Base-by-base conservation (phyloP, 805 yeast species). In the Wickerhamiella occidentalis region DNA sequence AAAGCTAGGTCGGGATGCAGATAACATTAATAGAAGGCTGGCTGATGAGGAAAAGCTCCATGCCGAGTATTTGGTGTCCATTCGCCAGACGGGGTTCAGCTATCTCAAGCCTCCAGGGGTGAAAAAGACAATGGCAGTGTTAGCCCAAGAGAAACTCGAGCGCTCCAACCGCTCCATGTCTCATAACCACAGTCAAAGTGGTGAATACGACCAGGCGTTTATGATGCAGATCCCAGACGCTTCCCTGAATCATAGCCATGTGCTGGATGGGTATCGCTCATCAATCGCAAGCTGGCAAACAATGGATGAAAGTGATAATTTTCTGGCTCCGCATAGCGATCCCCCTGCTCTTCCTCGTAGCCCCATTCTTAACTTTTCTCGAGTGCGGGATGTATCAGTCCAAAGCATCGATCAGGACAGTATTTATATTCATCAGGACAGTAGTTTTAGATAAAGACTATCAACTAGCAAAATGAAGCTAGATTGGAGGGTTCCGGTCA, bases 71-170 rank as follows among this genome's bases (percentile, higher is more conserved):
- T 51, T 60, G 29, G 47, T 51, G 7, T 35, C 47, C 15, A 64
- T 77, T 26, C 65, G 73, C 6, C 66, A 66, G 3, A 56, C 72
- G 19, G 85, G 85, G 0, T 70, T 67, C 61, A 56, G 68, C 12
- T 68, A 67, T 49, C 58, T 82, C 50, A 67, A 68, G 40, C 86
- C 87, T 0, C 70, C 80, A 9, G 87, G 86, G 0, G 58, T 78
- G 8, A 68, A 69, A 2, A 76, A 72, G 59, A 80, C 84, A 0
- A 68, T 78, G 54, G 64, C 62, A 25, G 58, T 60, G 19, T 38
- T 59, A 35, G 53, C 60, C 30, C 68, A 64, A 48, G 53, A 46
- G 45, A 13, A 8, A 5, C 43, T 12, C 17, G 26, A 48, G 18
- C 21, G n/a, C 6, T 30, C 48, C 17, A 18, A 22, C 13, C 42